phyloP scores from a whole-genome alignment of 1,284 basidiomycete species.

The Stygiomarasmius scandens region DNA sequence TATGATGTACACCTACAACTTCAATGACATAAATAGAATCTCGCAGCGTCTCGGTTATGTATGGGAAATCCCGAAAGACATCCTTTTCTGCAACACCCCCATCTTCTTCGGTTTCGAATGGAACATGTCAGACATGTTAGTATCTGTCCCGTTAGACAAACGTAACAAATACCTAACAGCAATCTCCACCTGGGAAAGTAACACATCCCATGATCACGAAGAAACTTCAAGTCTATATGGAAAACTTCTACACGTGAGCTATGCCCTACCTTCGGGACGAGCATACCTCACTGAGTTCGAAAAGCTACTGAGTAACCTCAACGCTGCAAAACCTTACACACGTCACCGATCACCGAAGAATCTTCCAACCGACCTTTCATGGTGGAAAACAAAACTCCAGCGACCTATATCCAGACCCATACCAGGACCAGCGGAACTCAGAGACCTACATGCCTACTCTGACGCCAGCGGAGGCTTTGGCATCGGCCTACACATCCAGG shows the following conservation, averaged over 20 bases:
- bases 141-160: not conserved
- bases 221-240: not conserved
- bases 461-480: conserved; percentile 46
- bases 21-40: not conserved
- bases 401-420: conserved; percentile 24
- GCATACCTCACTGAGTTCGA: conserved; percentile 37
- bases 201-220: not conserved
- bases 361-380: conserved; percentile 31
- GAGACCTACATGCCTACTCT: conserved; percentile 37
- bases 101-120: conserved; percentile 2
- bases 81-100: not conserved
- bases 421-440: conserved; percentile 26
- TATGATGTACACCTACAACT: not conserved
- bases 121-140: not conserved
- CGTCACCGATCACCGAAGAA: conserved; percentile 13
- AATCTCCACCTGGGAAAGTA: not conserved
- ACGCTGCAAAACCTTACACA: conserved; percentile 26
- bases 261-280: not conserved
- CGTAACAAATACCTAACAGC: not conserved
- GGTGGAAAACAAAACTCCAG: conserved; percentile 38
- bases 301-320: conserved; percentile 22
- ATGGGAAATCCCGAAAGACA: not conserved
- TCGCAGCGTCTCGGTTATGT: not conserved
- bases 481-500: conserved; percentile 37
- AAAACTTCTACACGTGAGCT: conserved; percentile 2